A percentile compares a stretch with the other conserved stretches of the same genome.
phyloP scores from a whole-genome alignment of 371 early-diverging fungal species.

The Mortierella sp. region DNA sequence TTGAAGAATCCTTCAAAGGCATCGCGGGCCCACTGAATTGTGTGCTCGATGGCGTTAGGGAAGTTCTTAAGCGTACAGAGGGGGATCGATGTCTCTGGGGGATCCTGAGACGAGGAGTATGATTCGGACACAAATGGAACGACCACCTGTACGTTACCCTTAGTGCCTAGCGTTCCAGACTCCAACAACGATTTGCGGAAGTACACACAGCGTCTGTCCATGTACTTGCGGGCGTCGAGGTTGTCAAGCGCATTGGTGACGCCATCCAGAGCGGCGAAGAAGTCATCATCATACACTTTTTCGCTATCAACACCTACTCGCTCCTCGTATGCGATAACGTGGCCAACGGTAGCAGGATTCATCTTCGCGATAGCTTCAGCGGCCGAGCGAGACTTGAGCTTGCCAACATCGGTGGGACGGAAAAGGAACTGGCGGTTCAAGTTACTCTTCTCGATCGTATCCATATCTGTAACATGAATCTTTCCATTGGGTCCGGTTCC shows the following conservation, averaged over 20 bases:
- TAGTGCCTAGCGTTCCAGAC: slow-evolving; percentile 99
- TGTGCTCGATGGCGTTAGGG: slow-evolving; percentile 99
- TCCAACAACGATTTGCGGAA: slow-evolving; percentile 97
- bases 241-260: slow-evolving; percentile 99
- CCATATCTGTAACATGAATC: slow-evolving; percentile 99
- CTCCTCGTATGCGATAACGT: slow-evolving; percentile 91
- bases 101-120: slow-evolving; percentile 98
- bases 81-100: slow-evolving; percentile 99
- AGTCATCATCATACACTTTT: slow-evolving; percentile 94
- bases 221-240: slow-evolving; percentile 98
- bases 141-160: slow-evolving; percentile 99
- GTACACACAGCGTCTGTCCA: slow-evolving; percentile 98
- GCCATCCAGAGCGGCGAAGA: slow-evolving; percentile 91
- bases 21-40: slow-evolving; percentile 99
- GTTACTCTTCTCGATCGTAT: slow-evolving; percentile 98
- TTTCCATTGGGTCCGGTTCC: slow-evolving; percentile 89
- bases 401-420: slow-evolving; percentile 92
- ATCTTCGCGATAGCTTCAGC: slow-evolving; percentile 91
- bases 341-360: slow-evolving; percentile 91
- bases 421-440: slow-evolving; percentile 99
- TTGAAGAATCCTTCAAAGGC: slow-evolving; percentile 97
- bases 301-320: slow-evolving; percentile 99
- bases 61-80: slow-evolving; percentile 99
- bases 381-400: slow-evolving; percentile 97
- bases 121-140: slow-evolving; percentile 98